Evolutionary conservation across 495 filamentous ascomycete species (phyloP).

Genomic region (Talaromyces ruber): DNA sequence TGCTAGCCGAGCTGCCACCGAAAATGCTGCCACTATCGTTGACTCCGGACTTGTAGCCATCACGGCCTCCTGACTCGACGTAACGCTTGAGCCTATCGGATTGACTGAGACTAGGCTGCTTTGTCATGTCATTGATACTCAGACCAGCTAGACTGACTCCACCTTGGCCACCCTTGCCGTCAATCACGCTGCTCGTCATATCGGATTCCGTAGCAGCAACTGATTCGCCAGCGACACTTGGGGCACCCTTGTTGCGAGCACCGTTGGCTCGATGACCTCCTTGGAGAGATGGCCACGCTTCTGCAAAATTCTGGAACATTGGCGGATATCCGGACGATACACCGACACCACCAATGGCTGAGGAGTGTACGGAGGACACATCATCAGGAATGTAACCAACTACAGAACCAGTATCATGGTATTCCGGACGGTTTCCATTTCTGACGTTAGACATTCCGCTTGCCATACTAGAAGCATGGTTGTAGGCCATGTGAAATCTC

Average conservation of each 20-base stretch:
- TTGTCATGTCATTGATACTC: slow-evolving; percentile 63
- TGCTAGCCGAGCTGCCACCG: slow-evolving; percentile 60
- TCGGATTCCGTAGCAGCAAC: slow-evolving; percentile 86
- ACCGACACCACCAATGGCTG: slow-evolving; percentile 75
- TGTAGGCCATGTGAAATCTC: slow-evolving; percentile 78
- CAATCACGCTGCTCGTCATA: slow-evolving; percentile 58
- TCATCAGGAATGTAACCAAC: slow-evolving; percentile 95
- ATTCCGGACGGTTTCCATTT: slow-evolving; percentile 56
- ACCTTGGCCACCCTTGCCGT: slow-evolving; percentile 65
- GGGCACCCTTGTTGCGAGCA: slow-evolving; percentile 50
- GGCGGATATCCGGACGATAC: slow-evolving; percentile 77
- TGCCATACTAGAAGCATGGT: slow-evolving; percentile 50
- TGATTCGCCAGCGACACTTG: slow-evolving; percentile 84
- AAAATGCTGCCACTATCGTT: slow-evolving; percentile 62
- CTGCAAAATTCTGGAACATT: slow-evolving; percentile 91
- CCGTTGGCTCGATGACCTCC: slow-evolving; percentile 55
- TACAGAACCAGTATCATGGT: slow-evolving; percentile 77
- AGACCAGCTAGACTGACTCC: slow-evolving; percentile 80
- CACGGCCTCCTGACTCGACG: slow-evolving; percentile 68
- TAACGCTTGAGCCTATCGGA: slow-evolving; percentile 78
- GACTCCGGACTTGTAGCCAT: slow-evolving; percentile 33
- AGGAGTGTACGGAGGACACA: slow-evolving; percentile 91
- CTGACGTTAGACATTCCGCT: slow-evolving; percentile 40
- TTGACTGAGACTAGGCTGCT: slow-evolving; percentile 77
- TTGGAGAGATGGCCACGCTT: slow-evolving; percentile 76